These are phyloP conservation scores for Artemisia princeps DNA, from an alignment of 140 eudicot species.

Conservation along the genomic window DNA sequence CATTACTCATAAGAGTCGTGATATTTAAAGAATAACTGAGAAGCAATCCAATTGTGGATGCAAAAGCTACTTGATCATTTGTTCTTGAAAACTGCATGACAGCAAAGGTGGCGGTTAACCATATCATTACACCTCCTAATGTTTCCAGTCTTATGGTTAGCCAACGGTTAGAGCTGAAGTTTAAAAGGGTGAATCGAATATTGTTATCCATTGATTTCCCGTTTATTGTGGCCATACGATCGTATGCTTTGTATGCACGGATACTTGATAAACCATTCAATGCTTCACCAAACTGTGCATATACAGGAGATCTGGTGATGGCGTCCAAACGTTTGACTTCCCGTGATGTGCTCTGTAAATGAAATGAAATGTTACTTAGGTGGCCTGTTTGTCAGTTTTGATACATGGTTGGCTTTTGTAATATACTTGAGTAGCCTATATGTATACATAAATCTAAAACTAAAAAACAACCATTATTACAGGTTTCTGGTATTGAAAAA, in stretches of 20 bases:
- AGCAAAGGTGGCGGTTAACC: slow-evolving; percentile 92
- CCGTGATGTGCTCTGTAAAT: slow-evolving; percentile 82
- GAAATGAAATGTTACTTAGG: not conserved
- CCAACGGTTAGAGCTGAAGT: slow-evolving; percentile 87
- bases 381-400: not conserved
- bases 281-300: slow-evolving; percentile 96
- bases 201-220: slow-evolving; percentile 88
- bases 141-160: slow-evolving; percentile 74
- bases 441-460: not conserved
- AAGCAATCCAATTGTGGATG: slow-evolving; percentile 83
- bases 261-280: slow-evolving; percentile 78
- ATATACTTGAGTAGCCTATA: not conserved
- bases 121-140: slow-evolving; percentile 89
- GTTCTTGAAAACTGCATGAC: slow-evolving; percentile 81
- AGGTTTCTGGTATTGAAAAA: slow-evolving; percentile 8
- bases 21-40: slow-evolving; percentile 81
- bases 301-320: slow-evolving; percentile 78
- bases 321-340: slow-evolving; percentile 94
- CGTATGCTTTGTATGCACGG: slow-evolving; percentile 90
- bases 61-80: slow-evolving; percentile 73
- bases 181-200: slow-evolving; percentile 71
- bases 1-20: slow-evolving; percentile 70
- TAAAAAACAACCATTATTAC: not conserved
- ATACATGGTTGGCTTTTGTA: not conserved
- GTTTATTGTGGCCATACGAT: slow-evolving; percentile 67